Conservation (phyloP, 192 early-diverging fungal genomes). For the Nowakowskiella sp. region DNA sequence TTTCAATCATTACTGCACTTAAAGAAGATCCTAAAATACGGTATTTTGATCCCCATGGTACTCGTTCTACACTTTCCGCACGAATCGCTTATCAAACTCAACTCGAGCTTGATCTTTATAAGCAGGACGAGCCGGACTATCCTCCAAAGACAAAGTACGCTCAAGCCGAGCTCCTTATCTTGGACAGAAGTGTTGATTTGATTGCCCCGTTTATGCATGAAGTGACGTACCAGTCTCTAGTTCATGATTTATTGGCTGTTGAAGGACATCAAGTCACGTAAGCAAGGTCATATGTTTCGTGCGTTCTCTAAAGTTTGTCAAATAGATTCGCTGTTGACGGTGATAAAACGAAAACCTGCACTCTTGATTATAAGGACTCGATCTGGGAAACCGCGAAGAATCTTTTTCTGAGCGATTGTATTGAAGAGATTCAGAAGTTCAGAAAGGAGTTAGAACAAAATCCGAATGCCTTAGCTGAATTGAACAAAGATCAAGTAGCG, state of each 20-base stretch:
- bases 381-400: background rate
- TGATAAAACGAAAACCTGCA: background rate
- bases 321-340: background rate
- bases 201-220: background rate
- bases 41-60: background rate
- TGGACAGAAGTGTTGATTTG: background rate
- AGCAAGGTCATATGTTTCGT: too few species aligned
- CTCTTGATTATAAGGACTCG: background rate
- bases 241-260: background rate
- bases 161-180: background rate
- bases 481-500: background rate
- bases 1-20: background rate
- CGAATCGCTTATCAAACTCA: background rate
- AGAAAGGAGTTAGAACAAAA: background rate
- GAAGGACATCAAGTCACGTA: too few species aligned
- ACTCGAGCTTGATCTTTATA: background rate
- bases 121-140: background rate
- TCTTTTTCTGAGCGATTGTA: background rate
- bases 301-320: too few species aligned
- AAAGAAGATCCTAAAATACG: background rate
- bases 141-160: background rate
- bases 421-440: background rate
- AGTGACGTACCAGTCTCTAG: background rate
- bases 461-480: background rate
- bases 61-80: background rate